Conservation (phyloP, 768 basidiomycete genomes). For the Mycena rebaudengoi region DNA sequence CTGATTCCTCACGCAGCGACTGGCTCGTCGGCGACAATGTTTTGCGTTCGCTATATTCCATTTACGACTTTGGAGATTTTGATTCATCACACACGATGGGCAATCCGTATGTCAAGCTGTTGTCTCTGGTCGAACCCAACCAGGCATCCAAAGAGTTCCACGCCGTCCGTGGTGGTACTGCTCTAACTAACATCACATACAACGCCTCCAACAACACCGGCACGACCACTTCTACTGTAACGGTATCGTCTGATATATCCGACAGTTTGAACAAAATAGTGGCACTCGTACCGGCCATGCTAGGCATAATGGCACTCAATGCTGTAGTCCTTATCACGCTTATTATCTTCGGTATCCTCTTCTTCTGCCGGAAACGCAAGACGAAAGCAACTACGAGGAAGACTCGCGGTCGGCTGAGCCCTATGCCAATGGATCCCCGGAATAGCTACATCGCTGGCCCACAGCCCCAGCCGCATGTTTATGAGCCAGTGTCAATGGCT, state of each 20-base stretch:
- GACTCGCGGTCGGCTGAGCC: constrained; percentile 56
- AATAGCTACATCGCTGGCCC: constrained; percentile 50
- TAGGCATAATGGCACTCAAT: constrained; percentile 82
- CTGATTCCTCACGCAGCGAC: constrained; percentile 61
- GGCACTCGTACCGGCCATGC: constrained; percentile 74
- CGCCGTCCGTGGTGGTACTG: constrained; percentile 66
- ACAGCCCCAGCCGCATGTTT: constrained; percentile 52
- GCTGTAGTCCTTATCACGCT: constrained; percentile 72
- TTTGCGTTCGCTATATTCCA: constrained; percentile 81
- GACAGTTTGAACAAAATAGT: constrained; percentile 69
- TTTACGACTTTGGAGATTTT: constrained; percentile 89
- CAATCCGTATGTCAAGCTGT: constrained; percentile 79
- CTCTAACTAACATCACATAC: constrained; percentile 75
- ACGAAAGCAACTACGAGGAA: constrained; percentile 38
- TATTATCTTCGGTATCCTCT: constrained; percentile 58
- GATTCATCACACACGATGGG: constrained; percentile 71
- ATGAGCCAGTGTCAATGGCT: constrained; percentile 79
- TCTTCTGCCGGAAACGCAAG: constrained; percentile 60
- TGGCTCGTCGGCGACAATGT: constrained; percentile 87
- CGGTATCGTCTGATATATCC: constrained; percentile 66
- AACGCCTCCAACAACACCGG: constrained; percentile 54
- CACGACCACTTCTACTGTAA: constrained; percentile 53
- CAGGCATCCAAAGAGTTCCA: constrained; percentile 79
- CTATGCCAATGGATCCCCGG: constrained; percentile 64
- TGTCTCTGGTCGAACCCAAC: constrained; percentile 73